Conservation (phyloP, 257 asterid genomes). For the Primulina tabacum region DNA sequence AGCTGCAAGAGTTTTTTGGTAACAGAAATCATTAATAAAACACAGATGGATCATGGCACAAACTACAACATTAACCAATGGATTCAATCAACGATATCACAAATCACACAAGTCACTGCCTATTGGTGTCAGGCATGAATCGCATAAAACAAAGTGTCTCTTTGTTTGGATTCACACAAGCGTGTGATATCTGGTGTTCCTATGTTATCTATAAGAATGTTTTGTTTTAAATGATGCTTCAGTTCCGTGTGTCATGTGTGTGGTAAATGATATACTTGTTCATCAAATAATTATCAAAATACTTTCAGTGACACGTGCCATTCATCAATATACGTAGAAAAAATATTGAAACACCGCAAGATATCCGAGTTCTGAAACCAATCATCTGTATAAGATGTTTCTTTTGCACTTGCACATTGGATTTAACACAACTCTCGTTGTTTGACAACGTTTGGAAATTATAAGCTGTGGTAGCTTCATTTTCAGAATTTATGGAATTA, state of each 20-base stretch:
- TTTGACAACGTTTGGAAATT: background rate
- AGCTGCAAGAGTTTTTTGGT: conserved; percentile 45
- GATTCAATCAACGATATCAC: background rate
- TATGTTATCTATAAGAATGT: background rate
- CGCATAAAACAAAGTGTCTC: background rate
- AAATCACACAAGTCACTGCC: background rate
- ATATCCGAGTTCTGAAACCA: background rate
- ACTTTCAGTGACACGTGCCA: background rate
- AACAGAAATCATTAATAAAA: background rate
- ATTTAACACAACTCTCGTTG: too few relatives aligned
- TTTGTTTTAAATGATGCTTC: background rate
- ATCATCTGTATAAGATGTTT: background rate
- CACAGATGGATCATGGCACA: background rate
- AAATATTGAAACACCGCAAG: background rate
- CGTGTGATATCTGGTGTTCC: background rate
- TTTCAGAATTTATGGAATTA: background rate
- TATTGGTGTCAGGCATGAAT: background rate
- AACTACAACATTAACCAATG: background rate
- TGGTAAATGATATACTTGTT: background rate
- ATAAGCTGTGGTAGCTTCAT: background rate
- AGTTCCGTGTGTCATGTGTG: background rate
- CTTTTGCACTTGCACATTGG: background rate
- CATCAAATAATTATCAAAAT: background rate
- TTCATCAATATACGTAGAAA: background rate
- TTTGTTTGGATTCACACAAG: background rate